Base-by-base conservation (phyloP, 768 basidiomycete species). In the Dioszegia aurantiaca region DNA sequence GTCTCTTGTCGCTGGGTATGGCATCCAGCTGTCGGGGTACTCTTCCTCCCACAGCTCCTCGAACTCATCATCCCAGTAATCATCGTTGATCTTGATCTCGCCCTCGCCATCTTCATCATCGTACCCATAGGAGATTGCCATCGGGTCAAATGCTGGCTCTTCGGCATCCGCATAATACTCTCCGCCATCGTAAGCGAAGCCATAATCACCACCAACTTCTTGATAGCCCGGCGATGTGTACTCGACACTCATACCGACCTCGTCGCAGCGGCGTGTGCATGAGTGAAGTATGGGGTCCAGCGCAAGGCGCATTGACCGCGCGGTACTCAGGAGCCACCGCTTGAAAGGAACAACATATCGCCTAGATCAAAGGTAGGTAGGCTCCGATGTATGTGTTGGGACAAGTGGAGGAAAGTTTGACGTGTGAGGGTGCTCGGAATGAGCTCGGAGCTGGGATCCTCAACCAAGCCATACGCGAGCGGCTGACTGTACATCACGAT, bases 1-100 rank as follows among this genome's bases (percentile, higher is more conserved):
- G 59, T 12, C 33, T 37, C 51, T 17, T n/a, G n/a, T n/a, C n/a
- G 36, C 51, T 8, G 51, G 8, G 40, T 65, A 65, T 16, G 63
- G 60, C 4, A 65, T 59, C 63, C 63, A 65, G 19, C 33, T 51
- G 37, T 61, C 63, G 14, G 43, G 44, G 17, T 44, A 43, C 17
- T 56, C 30, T 4, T 47, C 55, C 33, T 56, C 55, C 43, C 44
- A 44, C 11, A 23, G 8, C 17, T 46, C 55, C 16, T 56, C 43
- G 24, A n/a, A 23, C 9, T 40, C 36, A 33, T 48, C 55, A 2
- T 46, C 55, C 36, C 44, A 44, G 19, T 40, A 56, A 8, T 23
- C 36, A 39, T 56, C 55, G 51, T 39, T 40, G 28, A 54, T 59
- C 43, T 42, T 28, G 19, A 53, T 43, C 52, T 45, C 44, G 4